These are phyloP conservation scores for Zygosaccharomyces bisporus DNA, from an alignment of 805 yeast species.

Conservation along the genomic window DNA sequence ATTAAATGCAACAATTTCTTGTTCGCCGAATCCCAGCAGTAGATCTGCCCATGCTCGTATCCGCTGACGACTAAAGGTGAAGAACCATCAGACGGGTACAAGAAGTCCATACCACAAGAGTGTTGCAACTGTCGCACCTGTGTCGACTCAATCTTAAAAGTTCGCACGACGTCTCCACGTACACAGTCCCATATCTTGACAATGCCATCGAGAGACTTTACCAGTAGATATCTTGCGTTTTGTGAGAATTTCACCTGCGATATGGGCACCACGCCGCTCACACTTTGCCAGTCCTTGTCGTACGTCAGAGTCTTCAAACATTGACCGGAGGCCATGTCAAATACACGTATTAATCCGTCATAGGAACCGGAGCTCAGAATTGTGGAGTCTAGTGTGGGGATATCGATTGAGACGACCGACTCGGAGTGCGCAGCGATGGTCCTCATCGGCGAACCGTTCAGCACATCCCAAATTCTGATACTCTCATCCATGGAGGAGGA, in stretches of 20 bases:
- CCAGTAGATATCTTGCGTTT: constrained; percentile 73
- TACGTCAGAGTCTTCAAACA: constrained; percentile 86
- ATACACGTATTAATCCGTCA: constrained; percentile 85
- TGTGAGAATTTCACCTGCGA: constrained; percentile 70
- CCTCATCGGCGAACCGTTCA: constrained; percentile 59
- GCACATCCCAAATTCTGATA: constrained; percentile 82
- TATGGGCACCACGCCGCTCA: constrained; percentile 55
- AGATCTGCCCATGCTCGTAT: constrained; percentile 27
- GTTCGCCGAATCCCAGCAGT: constrained; percentile 27
- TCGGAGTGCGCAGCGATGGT: constrained; percentile 91
- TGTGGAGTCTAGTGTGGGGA: constrained; percentile 75
- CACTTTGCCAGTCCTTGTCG: constrained; percentile 68
- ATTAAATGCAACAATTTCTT: constrained; percentile 22
- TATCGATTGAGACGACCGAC: constrained; percentile 72
- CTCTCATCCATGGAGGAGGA: constrained; percentile 90
- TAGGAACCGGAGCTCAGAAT: constrained; percentile 77
- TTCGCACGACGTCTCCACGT: constrained; percentile 74
- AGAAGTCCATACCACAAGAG: constrained; percentile 31
- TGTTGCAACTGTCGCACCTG: constrained; percentile 17
- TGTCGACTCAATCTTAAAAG: constrained; percentile 39
- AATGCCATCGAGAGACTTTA: constrained; percentile 76
- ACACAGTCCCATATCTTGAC: constrained; percentile 84
- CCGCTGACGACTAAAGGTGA: constrained; percentile 31
- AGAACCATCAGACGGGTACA: constrained; percentile 21
- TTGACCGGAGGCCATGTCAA: constrained; percentile 86